Evolutionary conservation across 768 basidiomycete species (phyloP).

Genomic region (Collybiopsis luxurians): DNA sequence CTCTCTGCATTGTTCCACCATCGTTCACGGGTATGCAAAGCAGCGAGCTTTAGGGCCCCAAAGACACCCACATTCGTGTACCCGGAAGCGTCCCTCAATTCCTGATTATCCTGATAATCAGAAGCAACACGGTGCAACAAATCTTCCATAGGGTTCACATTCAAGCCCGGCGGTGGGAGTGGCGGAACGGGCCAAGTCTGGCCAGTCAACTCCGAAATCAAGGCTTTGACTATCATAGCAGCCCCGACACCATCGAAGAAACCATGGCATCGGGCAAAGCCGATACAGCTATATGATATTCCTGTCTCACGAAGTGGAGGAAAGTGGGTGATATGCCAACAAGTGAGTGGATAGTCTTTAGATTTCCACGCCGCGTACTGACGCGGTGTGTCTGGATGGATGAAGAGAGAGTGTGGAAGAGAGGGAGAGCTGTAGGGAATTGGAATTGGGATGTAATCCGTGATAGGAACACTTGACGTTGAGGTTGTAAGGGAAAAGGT

Average conservation of each 20-base stretch:
- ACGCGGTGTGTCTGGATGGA: conserved; percentile 36
- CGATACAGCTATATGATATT: conserved; percentile 34
- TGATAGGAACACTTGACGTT: conserved; percentile 30
- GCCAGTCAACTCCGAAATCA: conserved; percentile 37
- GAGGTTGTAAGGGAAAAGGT: conserved; percentile 35
- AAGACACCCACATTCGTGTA: conserved; percentile 27
- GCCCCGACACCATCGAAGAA: conserved; percentile 41
- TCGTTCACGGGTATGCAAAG: conserved; percentile 33
- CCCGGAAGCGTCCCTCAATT: conserved; percentile 8
- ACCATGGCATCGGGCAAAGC: conserved; percentile 40
- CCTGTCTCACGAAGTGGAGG: conserved; percentile 26
- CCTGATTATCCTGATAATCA: neutral
- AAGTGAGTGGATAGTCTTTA: conserved; percentile 33
- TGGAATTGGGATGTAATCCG: conserved; percentile 32
- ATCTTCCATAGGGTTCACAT: conserved; percentile 30
- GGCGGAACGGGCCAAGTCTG: conserved; percentile 34
- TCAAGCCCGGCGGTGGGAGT: conserved; percentile 27
- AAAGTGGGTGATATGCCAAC: conserved; percentile 43
- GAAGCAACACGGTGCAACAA: conserved; percentile 20
- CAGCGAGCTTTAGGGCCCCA: conserved; percentile 28
- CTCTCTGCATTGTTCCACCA: conserved; percentile 35
- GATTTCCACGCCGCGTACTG: conserved; percentile 34
- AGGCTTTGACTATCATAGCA: conserved; percentile 31
- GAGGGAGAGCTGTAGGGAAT: conserved; percentile 29
- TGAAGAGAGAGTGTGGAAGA: conserved; percentile 34